Base-by-base conservation (phyloP, 129 eudicot genomes). In the Helianthus annuus region DNA sequence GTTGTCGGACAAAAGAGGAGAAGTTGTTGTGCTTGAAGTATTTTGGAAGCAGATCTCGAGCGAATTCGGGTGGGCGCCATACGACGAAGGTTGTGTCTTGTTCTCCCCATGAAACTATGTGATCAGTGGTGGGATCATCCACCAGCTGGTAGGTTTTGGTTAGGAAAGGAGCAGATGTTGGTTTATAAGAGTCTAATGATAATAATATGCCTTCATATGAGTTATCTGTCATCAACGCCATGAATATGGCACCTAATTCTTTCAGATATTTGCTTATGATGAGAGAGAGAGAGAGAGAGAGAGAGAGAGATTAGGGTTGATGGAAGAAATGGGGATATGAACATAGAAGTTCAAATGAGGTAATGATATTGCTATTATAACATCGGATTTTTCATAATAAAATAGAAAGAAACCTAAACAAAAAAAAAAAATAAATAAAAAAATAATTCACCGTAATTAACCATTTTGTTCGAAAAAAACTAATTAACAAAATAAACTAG, bases 21-120 rank as follows among this genome's bases (percentile, higher is more conserved):
- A 93, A 93, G 68, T 93, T 93, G 83, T 90, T 93, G 80, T 93
- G 98, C 65, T 93, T 93, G 90, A 93, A 93, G 78, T 93, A 93
- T 61, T 93, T 93, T 0, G 98, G 98, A 70, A 93, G 96, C 65
- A 93, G 97, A 76, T 93, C 97, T 6, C 97, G 91, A 7, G 98
- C 98, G 64, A 93, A 93, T 80, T 93, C 98, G 0, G 98, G 98
- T 3, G 98, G 97, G 2, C 98, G 97, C 98, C 98, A 93, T 0
- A 93, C 98, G 11, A 93, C 91, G 70, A 93, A 93, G 39, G 98
- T 89, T n/a, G 92, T 34, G 71, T 93, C 87, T 15, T 93, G 97
- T 57, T 93, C 98, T 0, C 98, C 98, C 98, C 98, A 93, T 12
- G 98, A 93, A 42, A 93, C 98, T 6, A 93, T 87, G 73, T 93